phyloP scores from a whole-genome alignment of 2,329 filamentous ascomycete genomes.

The Pseudocercospora musae region DNA sequence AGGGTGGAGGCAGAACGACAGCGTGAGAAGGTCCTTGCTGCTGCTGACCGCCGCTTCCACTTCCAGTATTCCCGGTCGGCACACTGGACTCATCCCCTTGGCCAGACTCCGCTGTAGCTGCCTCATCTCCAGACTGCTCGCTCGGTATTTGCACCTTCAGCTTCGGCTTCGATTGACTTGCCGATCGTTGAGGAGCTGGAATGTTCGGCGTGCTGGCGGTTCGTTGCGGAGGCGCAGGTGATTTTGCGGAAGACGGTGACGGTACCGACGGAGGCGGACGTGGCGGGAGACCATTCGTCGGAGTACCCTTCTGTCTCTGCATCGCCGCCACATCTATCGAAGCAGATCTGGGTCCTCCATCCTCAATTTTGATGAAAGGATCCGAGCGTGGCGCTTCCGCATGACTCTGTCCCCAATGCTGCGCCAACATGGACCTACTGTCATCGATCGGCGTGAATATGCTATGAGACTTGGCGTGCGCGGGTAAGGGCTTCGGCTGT shows the following conservation, averaged over 20 bases:
- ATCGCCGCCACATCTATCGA: conserved; percentile 62
- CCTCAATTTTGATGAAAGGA: conserved; percentile 42
- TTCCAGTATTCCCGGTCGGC: conserved; percentile 17
- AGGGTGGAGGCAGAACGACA: conserved; percentile 86
- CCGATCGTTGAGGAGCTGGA: conserved; percentile 72
- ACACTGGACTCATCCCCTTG: conserved; percentile 50
- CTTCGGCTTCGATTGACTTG: conserved; percentile 68
- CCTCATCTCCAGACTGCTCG: conserved; percentile 72
- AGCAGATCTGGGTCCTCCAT: conserved; percentile 52
- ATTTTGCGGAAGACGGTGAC: conserved; percentile 30
- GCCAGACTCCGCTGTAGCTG: conserved; percentile 70
- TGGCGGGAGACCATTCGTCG: conserved; percentile 49
- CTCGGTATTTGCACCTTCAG: conserved; percentile 94
- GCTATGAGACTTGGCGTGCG: conserved; percentile 69
- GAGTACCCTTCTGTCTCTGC: conserved; percentile 44
- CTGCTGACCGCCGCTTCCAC: conserved; percentile 42
- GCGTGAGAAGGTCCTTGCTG: conserved; percentile 46
- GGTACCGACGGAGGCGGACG: conserved; percentile 48
- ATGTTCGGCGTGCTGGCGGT: conserved; percentile 59
- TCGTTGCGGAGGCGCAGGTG: conserved; percentile 45
- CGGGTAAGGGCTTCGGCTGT: conserved; percentile 62
- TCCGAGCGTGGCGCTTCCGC: conserved; percentile 48
- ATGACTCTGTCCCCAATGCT: conserved; percentile 64
- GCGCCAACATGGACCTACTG: conserved; percentile 79
- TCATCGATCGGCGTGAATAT: conserved; percentile 98